A percentile compares a stretch with the other conserved stretches of the same genome.
Conservation (phyloP, 106 monocot species). For the Hemerocallis citrina region DNA sequence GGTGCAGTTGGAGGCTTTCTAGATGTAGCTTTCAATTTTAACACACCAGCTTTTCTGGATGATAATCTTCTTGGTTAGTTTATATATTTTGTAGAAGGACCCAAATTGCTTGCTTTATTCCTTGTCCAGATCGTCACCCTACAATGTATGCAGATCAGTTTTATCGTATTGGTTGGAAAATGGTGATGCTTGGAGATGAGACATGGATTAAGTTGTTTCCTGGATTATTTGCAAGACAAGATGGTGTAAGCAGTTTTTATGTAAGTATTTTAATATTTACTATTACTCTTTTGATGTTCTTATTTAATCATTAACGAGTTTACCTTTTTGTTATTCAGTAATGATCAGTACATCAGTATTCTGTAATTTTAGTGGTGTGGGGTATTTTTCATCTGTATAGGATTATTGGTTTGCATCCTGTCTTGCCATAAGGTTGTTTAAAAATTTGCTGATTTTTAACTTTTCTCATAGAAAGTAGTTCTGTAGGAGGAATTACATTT, state of each 20-base stretch:
- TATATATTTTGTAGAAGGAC: not conserved
- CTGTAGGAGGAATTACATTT: too few species aligned
- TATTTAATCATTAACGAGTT: not conserved
- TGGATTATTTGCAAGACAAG: constrained; percentile 61
- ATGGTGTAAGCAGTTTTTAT: constrained; percentile 97
- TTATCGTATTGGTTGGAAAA: constrained; percentile 54
- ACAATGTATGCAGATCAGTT: constrained; percentile 51
- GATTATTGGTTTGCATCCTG: too few species aligned
- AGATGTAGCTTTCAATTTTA: constrained; percentile 89
- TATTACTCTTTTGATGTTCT: not conserved
- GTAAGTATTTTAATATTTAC: constrained; percentile 39
- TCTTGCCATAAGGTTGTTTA: too few species aligned
- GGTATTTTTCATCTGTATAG: too few species aligned
- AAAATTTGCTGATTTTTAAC: too few species aligned
- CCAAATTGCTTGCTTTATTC: not conserved
- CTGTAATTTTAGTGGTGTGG: too few species aligned
- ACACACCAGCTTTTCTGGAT: constrained; percentile 73
- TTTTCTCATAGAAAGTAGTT: too few species aligned
- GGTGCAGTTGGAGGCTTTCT: constrained; percentile 87
- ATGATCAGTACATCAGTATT: not conserved
- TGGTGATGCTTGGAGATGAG: constrained; percentile 90
- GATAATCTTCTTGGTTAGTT: constrained; percentile 88
- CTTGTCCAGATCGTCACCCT: not conserved
- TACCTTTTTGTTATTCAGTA: not conserved
- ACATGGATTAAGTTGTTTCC: constrained; percentile 94